Evolutionary conservation across 495 filamentous ascomycete species (phyloP).

Genomic region (Penicillium alfredii): DNA sequence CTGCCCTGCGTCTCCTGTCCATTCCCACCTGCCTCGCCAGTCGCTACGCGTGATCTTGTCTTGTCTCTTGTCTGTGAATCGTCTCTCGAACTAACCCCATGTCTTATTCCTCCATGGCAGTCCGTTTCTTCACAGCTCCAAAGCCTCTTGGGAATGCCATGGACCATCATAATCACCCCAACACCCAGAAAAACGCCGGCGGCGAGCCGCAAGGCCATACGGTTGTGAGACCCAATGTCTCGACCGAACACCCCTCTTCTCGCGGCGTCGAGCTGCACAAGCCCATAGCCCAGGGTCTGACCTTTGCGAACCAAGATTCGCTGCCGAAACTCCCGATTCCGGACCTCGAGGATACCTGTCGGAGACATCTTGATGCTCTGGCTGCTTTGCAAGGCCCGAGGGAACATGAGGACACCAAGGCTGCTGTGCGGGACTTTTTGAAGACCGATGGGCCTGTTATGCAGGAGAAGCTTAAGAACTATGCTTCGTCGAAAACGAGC

Average conservation of each 20-base stretch:
- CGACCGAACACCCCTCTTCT: conserved; percentile 8
- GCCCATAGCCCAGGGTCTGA: conserved; percentile 48
- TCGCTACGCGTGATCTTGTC: conserved; percentile 56
- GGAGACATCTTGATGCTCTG: conserved; percentile 75
- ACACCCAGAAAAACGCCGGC: background rate
- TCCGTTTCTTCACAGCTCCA: conserved; percentile 55
- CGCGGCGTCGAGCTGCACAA: conserved; percentile 11
- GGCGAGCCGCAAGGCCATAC: conserved; percentile 39
- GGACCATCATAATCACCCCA: no score
- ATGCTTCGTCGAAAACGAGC: conserved; percentile 87
- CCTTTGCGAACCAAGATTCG: conserved; percentile 82
- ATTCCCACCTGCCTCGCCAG: conserved; percentile 70
- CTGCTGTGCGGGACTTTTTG: conserved; percentile 80
- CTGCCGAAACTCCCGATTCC: conserved; percentile 92
- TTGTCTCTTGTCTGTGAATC: no score
- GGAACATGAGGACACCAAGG: conserved; percentile 77
- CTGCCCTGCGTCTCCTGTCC: conserved; percentile 72
- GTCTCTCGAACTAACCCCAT: conserved; percentile 48
- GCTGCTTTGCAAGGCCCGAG: conserved; percentile 72
- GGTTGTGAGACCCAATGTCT: conserved; percentile 21
- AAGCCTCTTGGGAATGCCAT: conserved; percentile 53
- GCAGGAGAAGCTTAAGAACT: conserved; percentile 85
- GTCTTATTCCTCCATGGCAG: conserved; percentile 42
- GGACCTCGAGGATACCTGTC: conserved; percentile 74
- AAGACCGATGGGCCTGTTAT: conserved; percentile 76